Evolutionary conservation across 2,329 filamentous ascomycete genomes (phyloP), one percentile per base, ranked within the genome.

Genomic region (Fusarium duplospermum): DNA sequence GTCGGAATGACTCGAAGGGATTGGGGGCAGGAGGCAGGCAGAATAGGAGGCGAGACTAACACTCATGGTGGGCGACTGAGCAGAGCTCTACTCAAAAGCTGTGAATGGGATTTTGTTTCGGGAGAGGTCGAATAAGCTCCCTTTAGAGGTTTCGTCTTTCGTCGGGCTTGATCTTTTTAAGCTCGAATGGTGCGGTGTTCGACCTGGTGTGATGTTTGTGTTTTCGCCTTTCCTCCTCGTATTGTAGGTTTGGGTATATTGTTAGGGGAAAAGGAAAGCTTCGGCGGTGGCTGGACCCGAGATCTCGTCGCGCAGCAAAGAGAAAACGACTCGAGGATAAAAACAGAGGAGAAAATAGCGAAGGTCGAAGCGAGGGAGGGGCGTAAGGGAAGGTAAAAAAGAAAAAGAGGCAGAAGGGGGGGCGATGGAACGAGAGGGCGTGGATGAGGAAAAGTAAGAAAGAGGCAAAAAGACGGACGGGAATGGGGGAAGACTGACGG

Each of bases 301-400:
- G 40, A 64, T 78, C 77, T 78, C 77, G 75, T 78, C 74, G 77
- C 77, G 38, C 75, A 78, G 77, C 74, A 77, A 78, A 64, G 76
- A 78, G 75, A 76, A 65, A 38, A 64, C 56, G 31, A 56, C 57
- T 58, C 58, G 60, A 63, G 47, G 22, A 58, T 24, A 35, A 35
- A 35, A 54, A 61, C 29, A 65, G 64, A 52, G 56, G 38, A 24
- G 18, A 38, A 47, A 74, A 73, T 22, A 47, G 40, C 52, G 38
- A 64, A 33, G 31, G 45, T 33, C 31, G 36, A 52, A 57, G 38
- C 47, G 27, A 27, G 31, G 47, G 47, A 35, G 52, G 33, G 56
- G 56, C 56, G 56, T 59, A 59, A 35, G 31, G 29, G 29, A 57
- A 54, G 57, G 36, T 50, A 62, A 57, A 66, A 68, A 56, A 27